These are phyloP conservation scores for Collariella sp. DNA, from an alignment of 495 filamentous ascomycete species.

Conservation along the genomic window DNA sequence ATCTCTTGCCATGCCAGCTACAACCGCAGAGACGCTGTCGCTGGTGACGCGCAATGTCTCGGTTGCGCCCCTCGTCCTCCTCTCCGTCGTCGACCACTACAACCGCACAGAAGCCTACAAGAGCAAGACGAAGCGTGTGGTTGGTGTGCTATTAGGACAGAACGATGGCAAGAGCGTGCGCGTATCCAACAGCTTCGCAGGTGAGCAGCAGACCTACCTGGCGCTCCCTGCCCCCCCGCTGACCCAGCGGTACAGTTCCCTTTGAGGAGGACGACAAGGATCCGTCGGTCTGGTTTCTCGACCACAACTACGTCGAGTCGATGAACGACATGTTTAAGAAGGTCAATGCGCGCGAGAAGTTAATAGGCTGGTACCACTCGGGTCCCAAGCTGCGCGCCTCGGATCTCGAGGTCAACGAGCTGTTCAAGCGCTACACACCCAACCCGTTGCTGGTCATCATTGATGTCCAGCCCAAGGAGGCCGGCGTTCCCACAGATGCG, in stretches of 20 bases:
- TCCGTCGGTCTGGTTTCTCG: slow-evolving; percentile 96
- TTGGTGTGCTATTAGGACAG: slow-evolving; percentile 90
- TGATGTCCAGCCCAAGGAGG: slow-evolving; percentile 96
- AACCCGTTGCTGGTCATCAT: slow-evolving; percentile 96
- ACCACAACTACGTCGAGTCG: slow-evolving; percentile 98
- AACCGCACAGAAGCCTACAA: slow-evolving; percentile 78
- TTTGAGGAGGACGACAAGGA: slow-evolving; percentile 99
- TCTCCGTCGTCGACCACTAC: slow-evolving; percentile 97
- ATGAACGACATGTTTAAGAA: slow-evolving; percentile 99
- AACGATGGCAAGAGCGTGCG: slow-evolving; percentile 90
- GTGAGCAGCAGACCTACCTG: slow-evolving; percentile 36
- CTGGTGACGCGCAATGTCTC: slow-evolving; percentile 89
- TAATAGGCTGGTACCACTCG: slow-evolving; percentile 99
- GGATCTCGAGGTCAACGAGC: slow-evolving; percentile 98
- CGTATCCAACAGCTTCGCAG: slow-evolving; percentile 98
- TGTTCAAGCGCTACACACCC: slow-evolving; percentile 98
- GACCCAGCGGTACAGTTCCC: slow-evolving; percentile 54
- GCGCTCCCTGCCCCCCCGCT: neutral
- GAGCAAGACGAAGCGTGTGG: slow-evolving; percentile 77
- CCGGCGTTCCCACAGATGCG: slow-evolving; percentile 95
- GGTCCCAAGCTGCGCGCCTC: slow-evolving; percentile 94
- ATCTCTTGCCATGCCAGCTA: slow-evolving; percentile 68
- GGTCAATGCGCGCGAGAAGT: slow-evolving; percentile 96
- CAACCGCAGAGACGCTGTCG: slow-evolving; percentile 87
- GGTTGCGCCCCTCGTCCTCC: slow-evolving; percentile 93